Conservation (phyloP, 805 yeast genomes). For the Saturnispora saitoi region DNA sequence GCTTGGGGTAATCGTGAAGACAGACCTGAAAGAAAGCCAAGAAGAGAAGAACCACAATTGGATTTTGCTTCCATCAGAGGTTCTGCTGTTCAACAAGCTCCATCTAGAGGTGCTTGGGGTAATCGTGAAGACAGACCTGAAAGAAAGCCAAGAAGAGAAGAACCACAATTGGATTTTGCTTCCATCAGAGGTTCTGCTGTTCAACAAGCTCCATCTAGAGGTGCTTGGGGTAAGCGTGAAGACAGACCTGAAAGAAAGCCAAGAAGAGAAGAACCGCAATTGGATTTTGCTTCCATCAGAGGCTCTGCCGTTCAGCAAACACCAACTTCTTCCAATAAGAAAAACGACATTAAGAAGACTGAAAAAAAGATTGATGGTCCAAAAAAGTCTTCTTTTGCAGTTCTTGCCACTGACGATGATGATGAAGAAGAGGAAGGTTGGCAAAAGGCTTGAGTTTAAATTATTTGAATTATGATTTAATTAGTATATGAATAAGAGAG, state of each 20-base stretch:
- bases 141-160: constrained; percentile 28
- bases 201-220: constrained; percentile 28
- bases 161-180: constrained; percentile 46
- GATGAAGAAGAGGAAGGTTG: constrained; percentile 30
- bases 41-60: constrained; percentile 53
- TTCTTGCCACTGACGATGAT: constrained; percentile 39
- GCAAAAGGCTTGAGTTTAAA: no score
- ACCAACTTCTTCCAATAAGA: constrained; percentile 28
- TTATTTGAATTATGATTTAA: constrained; percentile 10
- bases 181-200: constrained; percentile 25
- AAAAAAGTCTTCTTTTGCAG: constrained; percentile 40
- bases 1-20: constrained; percentile 9
- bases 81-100: constrained; percentile 15
- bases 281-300: constrained; percentile 35
- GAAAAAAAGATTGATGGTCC: constrained; percentile 21
- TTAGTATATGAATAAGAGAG: constrained; percentile 25
- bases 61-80: constrained; percentile 28
- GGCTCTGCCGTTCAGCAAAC: constrained; percentile 13
- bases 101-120: constrained; percentile 26
- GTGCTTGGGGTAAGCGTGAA: constrained; percentile 13
- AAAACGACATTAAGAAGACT: constrained; percentile 9
- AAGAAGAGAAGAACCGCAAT: constrained; percentile 44
- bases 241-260: constrained; percentile 10
- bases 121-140: constrained; percentile 11
- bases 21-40: constrained; percentile 11